Percentiles rank a stretch among this genome's conserved stretches.
These are phyloP conservation scores for Fraxinus sp. DNA, from an alignment of 305 asterid genomes.

Conservation along the genomic window DNA sequence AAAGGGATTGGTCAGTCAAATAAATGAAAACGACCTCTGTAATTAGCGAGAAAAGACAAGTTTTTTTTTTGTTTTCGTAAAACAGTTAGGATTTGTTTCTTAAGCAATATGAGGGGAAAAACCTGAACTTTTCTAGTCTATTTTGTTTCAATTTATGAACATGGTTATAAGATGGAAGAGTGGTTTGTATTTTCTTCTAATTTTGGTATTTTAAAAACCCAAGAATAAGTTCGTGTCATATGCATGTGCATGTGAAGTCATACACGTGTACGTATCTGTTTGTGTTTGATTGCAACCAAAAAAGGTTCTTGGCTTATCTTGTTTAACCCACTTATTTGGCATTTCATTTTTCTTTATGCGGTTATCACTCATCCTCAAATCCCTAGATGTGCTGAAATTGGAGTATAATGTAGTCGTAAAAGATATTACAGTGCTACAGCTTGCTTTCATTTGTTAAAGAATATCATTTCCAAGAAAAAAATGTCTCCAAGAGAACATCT, in stretches of 20 bases:
- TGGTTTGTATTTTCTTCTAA: not conserved
- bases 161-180: not conserved
- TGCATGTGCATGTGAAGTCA: conserved; percentile 8
- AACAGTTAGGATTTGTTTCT: not conserved
- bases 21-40: not conserved
- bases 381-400: not conserved
- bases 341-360: not conserved
- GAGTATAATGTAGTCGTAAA: not conserved
- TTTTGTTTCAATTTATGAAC: not conserved
- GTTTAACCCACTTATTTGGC: conserved; percentile 9
- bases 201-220: not conserved
- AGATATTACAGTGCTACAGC: not conserved
- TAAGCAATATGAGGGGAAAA: not conserved
- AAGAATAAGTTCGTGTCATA: not conserved
- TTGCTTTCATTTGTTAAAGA: not conserved
- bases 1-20: not conserved
- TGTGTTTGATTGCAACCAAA: not conserved
- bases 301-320: not conserved
- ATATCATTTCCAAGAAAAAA: not conserved
- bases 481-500: not conserved
- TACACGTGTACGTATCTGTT: not conserved
- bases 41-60: not conserved
- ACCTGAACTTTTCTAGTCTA: not conserved
- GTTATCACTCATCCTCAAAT: not conserved
- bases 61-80: not conserved